phyloP scores from a whole-genome alignment of 305 asterid species.

The Fraxinus albicans region DNA sequence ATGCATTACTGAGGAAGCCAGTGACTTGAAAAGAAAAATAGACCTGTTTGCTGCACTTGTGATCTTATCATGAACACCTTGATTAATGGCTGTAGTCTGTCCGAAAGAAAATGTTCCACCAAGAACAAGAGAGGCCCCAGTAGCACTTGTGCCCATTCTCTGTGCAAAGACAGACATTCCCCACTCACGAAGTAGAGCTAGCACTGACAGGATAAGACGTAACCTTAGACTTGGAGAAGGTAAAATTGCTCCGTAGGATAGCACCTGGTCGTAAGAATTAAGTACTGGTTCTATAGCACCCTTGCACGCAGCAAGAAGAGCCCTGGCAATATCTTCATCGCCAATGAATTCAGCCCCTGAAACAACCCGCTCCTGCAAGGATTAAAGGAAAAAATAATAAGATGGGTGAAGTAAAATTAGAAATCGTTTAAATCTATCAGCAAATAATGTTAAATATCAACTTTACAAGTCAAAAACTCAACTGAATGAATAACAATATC shows the following conservation, averaged over 20 bases:
- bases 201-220: constrained; percentile 86
- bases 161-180: constrained; percentile 70
- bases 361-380: constrained; percentile 64
- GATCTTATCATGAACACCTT: constrained; percentile 86
- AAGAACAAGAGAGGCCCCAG: constrained; percentile 83
- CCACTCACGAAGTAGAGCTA: constrained; percentile 86
- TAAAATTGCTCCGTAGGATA: constrained; percentile 73
- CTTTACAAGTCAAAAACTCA: neutral
- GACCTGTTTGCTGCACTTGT: constrained; percentile 87
- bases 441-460: neutral
- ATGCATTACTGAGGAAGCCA: neutral
- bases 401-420: constrained; percentile 7
- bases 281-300: constrained; percentile 88
- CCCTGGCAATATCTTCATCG: constrained; percentile 91
- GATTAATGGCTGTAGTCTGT: constrained; percentile 55
- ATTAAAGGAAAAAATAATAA: neutral
- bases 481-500: neutral
- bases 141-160: constrained; percentile 75
- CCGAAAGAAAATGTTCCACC: constrained; percentile 70
- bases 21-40: constrained; percentile 3
- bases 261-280: constrained; percentile 72
- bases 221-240: constrained; percentile 68
- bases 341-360: constrained; percentile 77
- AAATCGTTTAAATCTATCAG: neutral
- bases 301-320: constrained; percentile 86